Evolutionary conservation across 2,329 filamentous ascomycete species (phyloP), one percentile per base, ranked within the genome.

Genomic region (Fusarium temperatum): DNA sequence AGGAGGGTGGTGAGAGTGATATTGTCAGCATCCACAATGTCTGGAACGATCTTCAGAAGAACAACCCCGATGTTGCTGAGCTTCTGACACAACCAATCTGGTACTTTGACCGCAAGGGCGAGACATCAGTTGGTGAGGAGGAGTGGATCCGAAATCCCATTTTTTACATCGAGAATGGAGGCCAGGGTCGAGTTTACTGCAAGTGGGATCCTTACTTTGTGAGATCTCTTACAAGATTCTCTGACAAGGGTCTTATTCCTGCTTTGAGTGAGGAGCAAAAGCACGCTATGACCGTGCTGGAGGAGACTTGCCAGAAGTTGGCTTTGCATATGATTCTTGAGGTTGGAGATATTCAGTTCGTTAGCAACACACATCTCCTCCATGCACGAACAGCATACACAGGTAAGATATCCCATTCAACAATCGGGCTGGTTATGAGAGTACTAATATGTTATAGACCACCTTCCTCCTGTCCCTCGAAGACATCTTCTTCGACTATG

Each of bases 141-240:
- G 90, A 91, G 65, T 97, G 91, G 83, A 93, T 94, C 77, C 87
- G 88, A 48, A 90, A 92, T 38, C 87, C 89, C 18, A 89, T 97
- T 24, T 89, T 96, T 76, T 97, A 95, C 81, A 85, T 95, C 8
- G 94, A 97, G 84, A 89, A 88, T 10, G 89, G 87, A 12, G 87
- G 89, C 12, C 87, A 91, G 76, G 88, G 88, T 39, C 76, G 78
- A 22, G 78, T 79, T 22, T 79, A 79, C 83, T 91, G 90, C 81
- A 97, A 97, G 87, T 97, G 92, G 90, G 95, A 97, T 80, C 95
- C 95, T 3, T 97, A 97, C 87, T 97, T 93, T 81, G 90, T 97
- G 68, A 90, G 90, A 72, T 94, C 92, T 14, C 86, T 97, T 13
- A 87, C 85, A 26, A 89, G 94, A 35, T 96, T 96, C 85, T 93